These are phyloP conservation scores for Pueraria montana DNA, from an alignment of 306 rosid genomes.

Conservation along the genomic window DNA sequence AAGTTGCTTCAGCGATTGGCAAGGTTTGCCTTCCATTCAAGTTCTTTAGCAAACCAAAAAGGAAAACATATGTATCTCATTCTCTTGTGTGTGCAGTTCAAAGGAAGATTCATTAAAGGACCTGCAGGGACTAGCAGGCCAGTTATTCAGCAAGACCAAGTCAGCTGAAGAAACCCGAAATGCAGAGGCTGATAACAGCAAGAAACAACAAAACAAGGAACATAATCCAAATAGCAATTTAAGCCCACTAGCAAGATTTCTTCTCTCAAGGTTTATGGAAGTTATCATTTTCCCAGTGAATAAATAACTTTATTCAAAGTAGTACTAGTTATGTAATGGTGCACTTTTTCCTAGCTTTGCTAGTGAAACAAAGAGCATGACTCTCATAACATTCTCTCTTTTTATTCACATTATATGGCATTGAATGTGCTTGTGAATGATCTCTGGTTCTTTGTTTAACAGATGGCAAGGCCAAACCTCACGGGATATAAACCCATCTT, in stretches of 20 bases:
- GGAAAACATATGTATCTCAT: conserved; percentile 21
- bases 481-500: conserved; percentile 77
- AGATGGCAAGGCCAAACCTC: conserved; percentile 99
- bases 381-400: background rate
- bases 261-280: conserved; percentile 86
- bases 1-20: conserved; percentile 84
- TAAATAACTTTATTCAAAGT: conserved; percentile 31
- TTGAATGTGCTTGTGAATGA: conserved; percentile 33
- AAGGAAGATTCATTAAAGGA: conserved; percentile 84
- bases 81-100: conserved; percentile 65
- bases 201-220: conserved; percentile 76
- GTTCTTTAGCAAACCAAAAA: background rate
- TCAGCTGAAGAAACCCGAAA: conserved; percentile 63
- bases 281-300: conserved; percentile 40
- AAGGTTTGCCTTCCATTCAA: conserved; percentile 62
- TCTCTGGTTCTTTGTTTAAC: conserved; percentile 52
- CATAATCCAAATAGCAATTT: conserved; percentile 74
- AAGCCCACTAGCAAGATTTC: conserved; percentile 96
- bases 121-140: conserved; percentile 77
- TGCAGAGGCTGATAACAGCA: conserved; percentile 64
- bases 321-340: background rate
- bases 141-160: conserved; percentile 63
- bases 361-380: conserved; percentile 21
- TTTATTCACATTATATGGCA: background rate
- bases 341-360: conserved; percentile 13